These are phyloP conservation scores for Serendipita sp. DNA, from an alignment of 768 basidiomycete genomes.

Conservation along the genomic window DNA sequence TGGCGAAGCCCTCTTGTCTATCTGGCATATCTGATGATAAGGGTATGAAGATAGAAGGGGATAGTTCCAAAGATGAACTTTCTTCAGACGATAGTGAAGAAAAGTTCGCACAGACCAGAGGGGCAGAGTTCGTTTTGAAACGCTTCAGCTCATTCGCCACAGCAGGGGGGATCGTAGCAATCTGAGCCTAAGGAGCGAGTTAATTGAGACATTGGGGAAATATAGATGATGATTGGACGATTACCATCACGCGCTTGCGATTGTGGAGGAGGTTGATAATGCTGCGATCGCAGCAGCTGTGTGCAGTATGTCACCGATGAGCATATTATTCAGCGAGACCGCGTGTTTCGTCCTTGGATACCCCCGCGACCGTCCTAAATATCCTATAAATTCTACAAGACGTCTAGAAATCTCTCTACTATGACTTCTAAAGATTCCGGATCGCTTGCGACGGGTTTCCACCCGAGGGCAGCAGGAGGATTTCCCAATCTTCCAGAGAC, in stretches of 20 bases:
- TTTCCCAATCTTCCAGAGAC: neutral
- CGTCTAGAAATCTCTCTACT: neutral
- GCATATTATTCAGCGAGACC: neutral
- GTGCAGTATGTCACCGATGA: neutral
- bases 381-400: neutral
- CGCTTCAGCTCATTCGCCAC: neutral
- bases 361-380: neutral
- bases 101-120: neutral
- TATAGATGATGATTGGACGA: neutral
- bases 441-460: neutral
- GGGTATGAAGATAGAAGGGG: neutral
- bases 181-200: neutral
- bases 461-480: neutral
- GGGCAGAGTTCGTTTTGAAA: neutral
- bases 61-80: neutral
- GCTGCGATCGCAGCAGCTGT: neutral
- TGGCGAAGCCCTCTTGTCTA: neutral
- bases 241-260: constrained; percentile 4
- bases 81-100: neutral
- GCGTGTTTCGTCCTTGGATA: neutral
- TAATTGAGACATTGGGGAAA: neutral
- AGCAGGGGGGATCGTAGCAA: neutral
- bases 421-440: no score
- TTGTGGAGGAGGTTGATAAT: neutral
- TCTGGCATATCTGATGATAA: neutral